A percentile compares a stretch with the other conserved stretches of the same genome.
Evolutionary conservation across 2,329 filamentous ascomycete species (phyloP).

Genomic region (Hirsutella thompsonii): DNA sequence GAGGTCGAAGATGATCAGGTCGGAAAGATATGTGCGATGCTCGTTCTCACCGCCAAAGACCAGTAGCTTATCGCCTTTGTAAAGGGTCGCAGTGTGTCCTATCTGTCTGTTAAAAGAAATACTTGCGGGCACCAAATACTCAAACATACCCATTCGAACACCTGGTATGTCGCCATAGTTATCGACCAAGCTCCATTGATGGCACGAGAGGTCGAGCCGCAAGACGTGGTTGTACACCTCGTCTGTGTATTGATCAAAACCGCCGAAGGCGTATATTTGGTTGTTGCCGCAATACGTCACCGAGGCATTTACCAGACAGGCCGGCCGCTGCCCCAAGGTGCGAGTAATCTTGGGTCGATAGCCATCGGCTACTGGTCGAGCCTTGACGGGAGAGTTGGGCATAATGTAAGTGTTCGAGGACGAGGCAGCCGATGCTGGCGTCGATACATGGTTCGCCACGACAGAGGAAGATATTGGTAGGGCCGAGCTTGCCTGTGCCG

Average conservation of each 20-base stretch:
- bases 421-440: slow-evolving; percentile 15
- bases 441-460: slow-evolving; percentile 10
- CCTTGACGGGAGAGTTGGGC: slow-evolving; percentile 69
- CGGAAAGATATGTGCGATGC: slow-evolving; percentile 86
- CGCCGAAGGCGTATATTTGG: slow-evolving; percentile 94
- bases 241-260: slow-evolving; percentile 97
- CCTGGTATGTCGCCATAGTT: slow-evolving; percentile 98
- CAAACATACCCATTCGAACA: slow-evolving; percentile 79
- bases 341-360: slow-evolving; percentile 77
- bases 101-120: slow-evolving; percentile 7
- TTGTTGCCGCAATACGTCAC: slow-evolving; percentile 98
- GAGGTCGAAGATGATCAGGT: slow-evolving; percentile 91
- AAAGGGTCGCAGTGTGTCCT: slow-evolving; percentile 92
- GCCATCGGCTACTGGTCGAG: slow-evolving; percentile 51
- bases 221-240: slow-evolving; percentile 98
- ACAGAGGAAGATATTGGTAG: slow-evolving; percentile 8
- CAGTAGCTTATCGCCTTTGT: slow-evolving; percentile 87
- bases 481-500: slow-evolving; percentile 11
- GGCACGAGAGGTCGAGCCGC: slow-evolving; percentile 70
- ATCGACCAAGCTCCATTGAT: slow-evolving; percentile 92
- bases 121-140: background rate
- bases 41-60: slow-evolving; percentile 98
- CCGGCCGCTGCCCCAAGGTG: slow-evolving; percentile 68
- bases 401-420: slow-evolving; percentile 76
- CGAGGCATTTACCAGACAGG: slow-evolving; percentile 93